Evolutionary conservation across 2,329 filamentous ascomycete species (phyloP).

Genomic region (Capronia epimyces): DNA sequence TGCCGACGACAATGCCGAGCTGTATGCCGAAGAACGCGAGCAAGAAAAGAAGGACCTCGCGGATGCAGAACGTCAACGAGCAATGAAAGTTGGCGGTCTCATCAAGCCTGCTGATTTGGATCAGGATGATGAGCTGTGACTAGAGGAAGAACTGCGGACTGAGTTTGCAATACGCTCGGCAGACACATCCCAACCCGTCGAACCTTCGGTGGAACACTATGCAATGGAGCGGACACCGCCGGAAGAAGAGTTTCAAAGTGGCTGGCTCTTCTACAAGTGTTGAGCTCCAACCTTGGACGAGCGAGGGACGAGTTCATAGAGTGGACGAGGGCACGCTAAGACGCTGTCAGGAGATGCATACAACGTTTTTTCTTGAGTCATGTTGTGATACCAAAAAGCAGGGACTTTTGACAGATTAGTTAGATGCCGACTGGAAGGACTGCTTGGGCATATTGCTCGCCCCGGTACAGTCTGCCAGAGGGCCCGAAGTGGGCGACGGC

Average conservation of each 20-base stretch:
- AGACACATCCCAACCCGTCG: slow-evolving; percentile 2
- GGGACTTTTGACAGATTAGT: slow-evolving; percentile 4
- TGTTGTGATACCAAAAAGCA: slow-evolving; percentile 27
- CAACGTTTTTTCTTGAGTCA: slow-evolving; percentile 12
- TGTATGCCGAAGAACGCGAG: slow-evolving; percentile 92
- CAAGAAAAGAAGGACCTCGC: slow-evolving; percentile 81
- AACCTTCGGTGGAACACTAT: slow-evolving; percentile 27
- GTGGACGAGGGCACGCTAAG: slow-evolving; percentile 1
- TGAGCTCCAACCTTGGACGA: slow-evolving; percentile 1
- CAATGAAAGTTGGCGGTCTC: slow-evolving; percentile 90
- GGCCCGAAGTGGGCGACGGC: not conserved
- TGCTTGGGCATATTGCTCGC: slow-evolving; percentile 5
- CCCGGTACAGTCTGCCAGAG: not conserved
- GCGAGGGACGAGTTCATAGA: not conserved
- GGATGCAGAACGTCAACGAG: slow-evolving; percentile 81
- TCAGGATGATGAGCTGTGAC: slow-evolving; percentile 77
- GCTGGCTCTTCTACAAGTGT: slow-evolving; percentile 27
- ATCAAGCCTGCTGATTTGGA: slow-evolving; percentile 97
- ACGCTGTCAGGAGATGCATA: slow-evolving; percentile 11
- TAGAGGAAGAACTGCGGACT: slow-evolving; percentile 59
- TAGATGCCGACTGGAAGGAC: slow-evolving; percentile 9
- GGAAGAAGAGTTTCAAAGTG: slow-evolving; percentile 16
- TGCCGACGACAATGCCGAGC: slow-evolving; percentile 86
- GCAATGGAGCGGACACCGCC: slow-evolving; percentile 19
- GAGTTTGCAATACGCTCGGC: slow-evolving; percentile 19